These are phyloP conservation scores for Ceratocystis destructans DNA, from an alignment of 2,329 filamentous ascomycete genomes.

Conservation along the genomic window DNA sequence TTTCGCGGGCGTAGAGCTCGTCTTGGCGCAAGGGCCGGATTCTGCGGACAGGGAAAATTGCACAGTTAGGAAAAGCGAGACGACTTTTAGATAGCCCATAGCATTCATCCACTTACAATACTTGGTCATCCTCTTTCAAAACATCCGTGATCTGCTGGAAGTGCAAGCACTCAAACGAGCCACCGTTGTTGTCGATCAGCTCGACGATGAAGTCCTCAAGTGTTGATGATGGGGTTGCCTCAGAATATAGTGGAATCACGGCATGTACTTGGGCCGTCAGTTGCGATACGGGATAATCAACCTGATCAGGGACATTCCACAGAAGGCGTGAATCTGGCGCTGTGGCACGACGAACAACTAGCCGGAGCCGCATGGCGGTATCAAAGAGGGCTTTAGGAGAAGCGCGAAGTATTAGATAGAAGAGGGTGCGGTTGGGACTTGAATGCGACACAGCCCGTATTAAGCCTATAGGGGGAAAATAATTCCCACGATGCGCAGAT, in stretches of 20 bases:
- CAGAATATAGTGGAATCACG: slow-evolving; percentile 49
- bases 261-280: slow-evolving; percentile 69
- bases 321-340: slow-evolving; percentile 59
- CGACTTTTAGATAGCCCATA: neutral
- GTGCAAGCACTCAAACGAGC: slow-evolving; percentile 73
- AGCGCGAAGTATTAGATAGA: neutral
- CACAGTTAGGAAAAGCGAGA: slow-evolving; percentile 19
- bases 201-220: slow-evolving; percentile 83
- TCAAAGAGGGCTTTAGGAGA: neutral
- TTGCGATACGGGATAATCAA: slow-evolving; percentile 56
- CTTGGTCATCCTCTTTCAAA: slow-evolving; percentile 69
- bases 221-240: slow-evolving; percentile 57
- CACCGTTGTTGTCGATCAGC: slow-evolving; percentile 40
- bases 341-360: slow-evolving; percentile 58
- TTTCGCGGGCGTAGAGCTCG: slow-evolving; percentile 56
- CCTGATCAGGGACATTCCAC: slow-evolving; percentile 48
- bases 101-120: slow-evolving; percentile 46
- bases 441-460: neutral
- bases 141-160: slow-evolving; percentile 58
- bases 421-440: neutral
- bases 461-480: slow-evolving; percentile 4
- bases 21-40: slow-evolving; percentile 65
- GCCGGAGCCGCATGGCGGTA: slow-evolving; percentile 49
- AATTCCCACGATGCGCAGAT: neutral
- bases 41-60: slow-evolving; percentile 29